phyloP scores from a whole-genome alignment of 441 rosid species.

The Corymbia calophylla region DNA sequence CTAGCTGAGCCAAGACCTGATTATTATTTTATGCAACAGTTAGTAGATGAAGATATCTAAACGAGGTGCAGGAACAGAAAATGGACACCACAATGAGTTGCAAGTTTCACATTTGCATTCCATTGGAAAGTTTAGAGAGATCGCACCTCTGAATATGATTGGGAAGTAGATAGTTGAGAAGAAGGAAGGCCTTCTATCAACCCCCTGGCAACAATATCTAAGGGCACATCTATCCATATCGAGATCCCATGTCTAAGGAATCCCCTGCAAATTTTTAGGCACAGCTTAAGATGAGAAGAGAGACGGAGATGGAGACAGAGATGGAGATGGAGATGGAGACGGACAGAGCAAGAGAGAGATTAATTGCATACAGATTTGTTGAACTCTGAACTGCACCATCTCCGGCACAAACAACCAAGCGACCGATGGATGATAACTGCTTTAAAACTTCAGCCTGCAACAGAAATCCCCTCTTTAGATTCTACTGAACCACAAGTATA shows the following conservation, averaged over 20 bases:
- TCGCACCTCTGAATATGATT: slow-evolving; percentile 20
- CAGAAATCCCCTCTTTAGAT: slow-evolving; percentile 5
- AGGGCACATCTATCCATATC: slow-evolving; percentile 80
- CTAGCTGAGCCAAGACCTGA: slow-evolving; percentile 33
- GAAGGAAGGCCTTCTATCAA: slow-evolving; percentile 9
- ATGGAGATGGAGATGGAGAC: slow-evolving; percentile 2
- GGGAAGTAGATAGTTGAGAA: slow-evolving; percentile 16
- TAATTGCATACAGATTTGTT: slow-evolving; percentile 59
- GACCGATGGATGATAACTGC: slow-evolving; percentile 84
- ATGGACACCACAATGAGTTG: background rate
- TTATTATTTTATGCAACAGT: background rate
- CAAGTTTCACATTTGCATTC: background rate
- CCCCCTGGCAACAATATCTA: slow-evolving; percentile 41
- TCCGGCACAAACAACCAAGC: slow-evolving; percentile 85
- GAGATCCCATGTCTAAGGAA: slow-evolving; percentile 90
- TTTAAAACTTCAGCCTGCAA: slow-evolving; percentile 81
- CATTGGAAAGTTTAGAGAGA: background rate
- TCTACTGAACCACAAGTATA: background rate
- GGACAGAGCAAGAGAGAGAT: background rate
- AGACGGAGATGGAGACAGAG: too few species aligned
- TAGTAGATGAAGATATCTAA: background rate
- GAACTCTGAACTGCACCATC: slow-evolving; percentile 81
- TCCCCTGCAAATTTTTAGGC: slow-evolving; percentile 30
- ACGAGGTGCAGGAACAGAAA: background rate
- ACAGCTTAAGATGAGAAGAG: slow-evolving; percentile 5